phyloP scores from a whole-genome alignment of 768 basidiomycete species.

The Zangia roseola region DNA sequence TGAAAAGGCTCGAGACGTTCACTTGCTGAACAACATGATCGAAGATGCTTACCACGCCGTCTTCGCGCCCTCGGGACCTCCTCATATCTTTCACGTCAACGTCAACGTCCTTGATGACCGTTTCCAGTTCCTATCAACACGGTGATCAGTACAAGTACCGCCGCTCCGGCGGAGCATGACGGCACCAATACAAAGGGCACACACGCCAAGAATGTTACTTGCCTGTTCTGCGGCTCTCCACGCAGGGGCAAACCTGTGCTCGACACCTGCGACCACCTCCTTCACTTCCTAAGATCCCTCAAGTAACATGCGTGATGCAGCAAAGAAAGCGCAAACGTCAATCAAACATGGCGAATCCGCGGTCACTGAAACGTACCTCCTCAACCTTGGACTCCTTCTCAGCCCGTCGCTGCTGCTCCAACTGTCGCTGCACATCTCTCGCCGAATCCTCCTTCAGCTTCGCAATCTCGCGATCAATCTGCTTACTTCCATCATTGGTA shows the following conservation, averaged over 20 bases:
- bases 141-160: neutral
- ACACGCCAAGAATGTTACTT: neutral
- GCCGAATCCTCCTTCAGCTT: conserved; percentile 22
- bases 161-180: neutral
- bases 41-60: neutral
- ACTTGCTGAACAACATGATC: neutral
- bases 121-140: conserved; percentile 3
- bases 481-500: neutral
- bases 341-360: neutral
- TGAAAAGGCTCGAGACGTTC: neutral
- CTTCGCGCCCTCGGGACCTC: neutral
- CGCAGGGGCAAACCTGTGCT: neutral
- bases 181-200: neutral
- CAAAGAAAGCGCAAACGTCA: neutral
- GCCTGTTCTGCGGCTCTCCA: conserved; percentile 12
- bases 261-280: neutral
- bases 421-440: conserved; percentile 22
- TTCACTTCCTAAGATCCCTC: conserved; percentile 1
- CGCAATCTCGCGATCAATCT: conserved; percentile 24
- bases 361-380: conserved; percentile 9
- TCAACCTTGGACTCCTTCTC: neutral
- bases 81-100: neutral
- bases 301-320: neutral
- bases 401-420: conserved; percentile 16
- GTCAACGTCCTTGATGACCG: conserved; percentile 3